Base-by-base conservation (phyloP, 495 filamentous ascomycete genomes). In the Penicillium desertorum region DNA sequence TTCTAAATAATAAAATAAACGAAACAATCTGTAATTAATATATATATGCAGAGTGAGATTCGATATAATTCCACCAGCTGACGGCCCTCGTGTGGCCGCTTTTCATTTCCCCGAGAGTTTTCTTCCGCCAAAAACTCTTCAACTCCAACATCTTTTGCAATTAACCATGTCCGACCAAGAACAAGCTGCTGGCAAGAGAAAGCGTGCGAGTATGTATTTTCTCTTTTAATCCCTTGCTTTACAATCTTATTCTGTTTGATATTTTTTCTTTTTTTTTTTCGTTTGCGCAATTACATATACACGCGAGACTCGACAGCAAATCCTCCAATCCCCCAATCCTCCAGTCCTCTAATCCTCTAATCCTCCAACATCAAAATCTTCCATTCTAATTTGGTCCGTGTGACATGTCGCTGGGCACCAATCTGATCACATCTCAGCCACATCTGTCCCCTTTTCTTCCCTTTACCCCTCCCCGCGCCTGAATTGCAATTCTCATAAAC, bases 181-280 rank as follows among this genome's bases (percentile, higher is more conserved):
- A 54, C 71, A 76, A 57, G 68, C 71, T n/a, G 75, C 75, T 37
- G 76, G 75, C 44, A 76, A 78, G 63, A 73, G 75, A 65, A 82
- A 82, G 67, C 67, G 79, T 66, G 74, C 73, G 50, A 74, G 79
- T 81, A 74, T 68, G 73, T 32, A 32, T 32, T 54, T 19, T 41
- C 34, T 23, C 5, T n/a, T 47, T 29, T 20, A 5, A 8, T 46
- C 12, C n/a, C 12, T 41, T 44, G 44, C 16, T 39, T 17, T 39
- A 8, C 16, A 51, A 51, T 51, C 12, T 32, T 27, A 32, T 11
- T 12, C 3, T 3, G 30, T 32, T 32, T 32, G 30, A 12, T 32
- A 11, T 32, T 11, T 0, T 32, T 23, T 23, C 1, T 0, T 6
- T 29, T 29, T 37, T 14, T 58, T 54, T 16, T 55, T 17, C 16